These are phyloP conservation scores for Cryptococcus sp. DNA, from an alignment of 1,284 basidiomycete species.

Conservation along the genomic window DNA sequence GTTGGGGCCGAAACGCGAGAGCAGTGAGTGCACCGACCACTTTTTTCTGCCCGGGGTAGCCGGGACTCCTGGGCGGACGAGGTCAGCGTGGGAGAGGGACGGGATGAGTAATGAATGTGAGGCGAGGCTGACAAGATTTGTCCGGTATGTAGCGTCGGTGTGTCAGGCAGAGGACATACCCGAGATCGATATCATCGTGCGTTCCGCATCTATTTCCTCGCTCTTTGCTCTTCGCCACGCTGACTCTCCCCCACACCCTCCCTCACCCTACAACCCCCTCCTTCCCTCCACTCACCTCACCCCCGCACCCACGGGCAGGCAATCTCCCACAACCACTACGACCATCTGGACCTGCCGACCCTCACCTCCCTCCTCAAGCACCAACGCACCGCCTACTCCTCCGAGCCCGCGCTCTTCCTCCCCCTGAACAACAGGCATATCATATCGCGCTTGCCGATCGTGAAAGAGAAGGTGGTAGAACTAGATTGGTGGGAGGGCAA, in stretches of 20 bases:
- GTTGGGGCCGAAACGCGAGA: slow-evolving; percentile 59
- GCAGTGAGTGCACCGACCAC: slow-evolving; percentile 50
- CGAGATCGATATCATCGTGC: slow-evolving; percentile 62
- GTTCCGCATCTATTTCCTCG: slow-evolving; percentile 35
- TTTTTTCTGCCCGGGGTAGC: too few relatives aligned
- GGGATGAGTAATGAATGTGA: background rate
- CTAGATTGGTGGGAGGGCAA: slow-evolving; percentile 67
- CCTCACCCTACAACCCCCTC: slow-evolving; percentile 38
- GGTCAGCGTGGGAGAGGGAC: background rate
- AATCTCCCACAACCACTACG: slow-evolving; percentile 64
- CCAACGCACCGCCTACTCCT: slow-evolving; percentile 36
- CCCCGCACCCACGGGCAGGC: slow-evolving; percentile 15
- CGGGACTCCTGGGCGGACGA: background rate
- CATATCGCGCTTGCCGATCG: slow-evolving; percentile 44
- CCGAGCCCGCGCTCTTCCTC: slow-evolving; percentile 60
- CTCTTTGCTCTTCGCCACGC: slow-evolving; percentile 17
- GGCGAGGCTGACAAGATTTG: background rate
- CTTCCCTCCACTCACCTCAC: background rate
- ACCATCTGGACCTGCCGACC: slow-evolving; percentile 61
- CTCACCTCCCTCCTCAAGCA: slow-evolving; percentile 47
- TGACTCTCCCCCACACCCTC: slow-evolving; percentile 5
- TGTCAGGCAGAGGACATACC: slow-evolving; percentile 62
- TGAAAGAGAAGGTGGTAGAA: slow-evolving; percentile 54
- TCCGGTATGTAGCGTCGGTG: slow-evolving; percentile 53
- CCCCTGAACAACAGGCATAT: slow-evolving; percentile 60